Percentiles rank a stretch among this genome's conserved stretches.
Evolutionary conservation across 768 basidiomycete genomes (phyloP).

Genomic region (Floccularia luteovirens): DNA sequence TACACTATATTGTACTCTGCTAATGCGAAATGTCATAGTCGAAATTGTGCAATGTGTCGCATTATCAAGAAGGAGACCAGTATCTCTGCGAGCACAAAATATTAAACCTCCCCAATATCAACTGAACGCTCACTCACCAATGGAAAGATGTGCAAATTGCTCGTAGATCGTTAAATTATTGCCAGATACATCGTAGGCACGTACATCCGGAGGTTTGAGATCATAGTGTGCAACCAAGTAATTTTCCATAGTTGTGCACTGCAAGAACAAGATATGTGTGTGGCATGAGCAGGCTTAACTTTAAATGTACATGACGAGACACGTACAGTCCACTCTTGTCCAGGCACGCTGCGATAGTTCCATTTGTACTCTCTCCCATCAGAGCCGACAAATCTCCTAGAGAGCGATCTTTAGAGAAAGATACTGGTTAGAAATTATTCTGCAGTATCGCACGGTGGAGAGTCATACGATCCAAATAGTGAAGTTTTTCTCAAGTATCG

Average conservation of each 20-base stretch:
- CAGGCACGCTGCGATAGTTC: constrained; percentile 44
- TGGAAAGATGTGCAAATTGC: constrained; percentile 38
- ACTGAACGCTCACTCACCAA: constrained; percentile 31
- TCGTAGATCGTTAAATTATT: constrained; percentile 57
- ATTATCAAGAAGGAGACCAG: constrained; percentile 49
- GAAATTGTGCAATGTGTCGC: constrained; percentile 46
- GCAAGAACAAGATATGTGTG: neutral
- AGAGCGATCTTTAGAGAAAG: constrained; percentile 42
- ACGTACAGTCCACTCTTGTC: constrained; percentile 75
- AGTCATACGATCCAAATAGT: constrained; percentile 57
- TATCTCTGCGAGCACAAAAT: constrained; percentile 34
- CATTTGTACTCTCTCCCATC: constrained; percentile 70
- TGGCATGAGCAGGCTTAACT: neutral
- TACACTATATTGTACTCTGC: no score
- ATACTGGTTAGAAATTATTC: constrained; percentile 2
- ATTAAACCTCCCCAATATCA: neutral
- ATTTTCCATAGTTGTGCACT: constrained; percentile 49
- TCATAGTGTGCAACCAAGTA: constrained; percentile 59
- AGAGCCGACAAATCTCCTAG: constrained; percentile 59
- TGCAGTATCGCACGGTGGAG: neutral
- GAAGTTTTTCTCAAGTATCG: constrained; percentile 58
- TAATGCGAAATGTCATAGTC: no score
- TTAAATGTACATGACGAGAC: constrained; percentile 1
- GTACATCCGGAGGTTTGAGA: constrained; percentile 45
- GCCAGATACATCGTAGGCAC: constrained; percentile 54